Conservation (phyloP, 2,329 filamentous ascomycete species). For the Penicillium decumbens region DNA sequence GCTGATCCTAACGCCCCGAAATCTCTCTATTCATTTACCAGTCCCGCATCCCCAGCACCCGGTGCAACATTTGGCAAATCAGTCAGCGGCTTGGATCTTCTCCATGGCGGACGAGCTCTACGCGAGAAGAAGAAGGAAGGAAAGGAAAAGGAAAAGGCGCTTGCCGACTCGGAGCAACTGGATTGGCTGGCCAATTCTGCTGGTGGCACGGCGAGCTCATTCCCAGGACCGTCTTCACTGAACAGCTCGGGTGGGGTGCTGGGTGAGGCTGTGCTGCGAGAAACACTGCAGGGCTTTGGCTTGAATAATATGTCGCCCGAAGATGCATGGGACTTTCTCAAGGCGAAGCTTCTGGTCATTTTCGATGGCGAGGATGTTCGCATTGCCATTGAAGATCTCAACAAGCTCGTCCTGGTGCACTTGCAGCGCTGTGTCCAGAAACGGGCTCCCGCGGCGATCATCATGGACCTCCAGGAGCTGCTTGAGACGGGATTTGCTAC, state of each 20-base stretch:
- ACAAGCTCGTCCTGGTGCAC: conserved; percentile 58
- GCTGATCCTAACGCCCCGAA: conserved; percentile 60
- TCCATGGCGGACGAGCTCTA: conserved; percentile 70
- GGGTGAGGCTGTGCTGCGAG: conserved; percentile 37
- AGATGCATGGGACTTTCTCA: conserved; percentile 63
- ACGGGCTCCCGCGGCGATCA: conserved; percentile 54
- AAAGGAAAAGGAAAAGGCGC: conserved; percentile 62
- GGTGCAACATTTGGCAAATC: conserved; percentile 69
- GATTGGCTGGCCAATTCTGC: conserved; percentile 32
- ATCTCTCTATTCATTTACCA: conserved; percentile 61
- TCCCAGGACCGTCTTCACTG: conserved; percentile 37
- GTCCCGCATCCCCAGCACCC: conserved; percentile 57
- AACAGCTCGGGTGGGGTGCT: conserved; percentile 31
- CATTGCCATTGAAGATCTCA: conserved; percentile 62
- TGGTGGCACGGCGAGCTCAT: conserved; percentile 24
- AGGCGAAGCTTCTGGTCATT: conserved; percentile 58
- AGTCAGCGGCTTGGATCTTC: conserved; percentile 72
- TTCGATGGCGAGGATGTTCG: conserved; percentile 62
- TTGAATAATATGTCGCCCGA: conserved; percentile 65
- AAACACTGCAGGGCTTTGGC: conserved; percentile 51
- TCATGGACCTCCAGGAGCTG: conserved; percentile 60
- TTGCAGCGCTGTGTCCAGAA: conserved; percentile 60
- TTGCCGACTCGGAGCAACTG: conserved; percentile 35
- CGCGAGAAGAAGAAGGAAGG: conserved; percentile 78
- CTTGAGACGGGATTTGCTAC: conserved; percentile 72